Evolutionary conservation across 2,329 filamentous ascomycete genomes (phyloP).

Genomic region (Ceratocystis destructans): DNA sequence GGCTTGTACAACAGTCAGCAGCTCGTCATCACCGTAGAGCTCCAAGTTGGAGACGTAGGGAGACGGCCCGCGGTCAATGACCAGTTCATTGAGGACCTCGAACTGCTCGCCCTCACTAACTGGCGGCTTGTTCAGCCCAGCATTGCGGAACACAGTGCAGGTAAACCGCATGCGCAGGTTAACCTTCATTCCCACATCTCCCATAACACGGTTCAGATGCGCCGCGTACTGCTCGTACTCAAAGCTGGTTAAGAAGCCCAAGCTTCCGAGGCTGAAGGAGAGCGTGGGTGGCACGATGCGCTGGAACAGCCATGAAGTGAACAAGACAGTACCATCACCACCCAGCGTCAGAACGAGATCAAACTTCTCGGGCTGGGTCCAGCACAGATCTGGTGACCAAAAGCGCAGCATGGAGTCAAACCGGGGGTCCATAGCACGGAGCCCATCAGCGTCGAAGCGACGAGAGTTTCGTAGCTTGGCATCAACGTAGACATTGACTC

Average conservation of each 20-base stretch:
- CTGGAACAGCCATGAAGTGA: constrained; percentile 87
- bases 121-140: constrained; percentile 36
- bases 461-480: constrained; percentile 80
- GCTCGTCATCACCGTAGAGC: constrained; percentile 86
- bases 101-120: constrained; percentile 86
- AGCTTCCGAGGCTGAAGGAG: constrained; percentile 69
- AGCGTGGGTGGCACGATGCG: constrained; percentile 73
- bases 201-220: constrained; percentile 81
- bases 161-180: constrained; percentile 98
- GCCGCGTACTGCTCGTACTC: constrained; percentile 78
- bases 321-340: constrained; percentile 75
- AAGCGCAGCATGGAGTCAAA: constrained; percentile 79
- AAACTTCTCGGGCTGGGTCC: constrained; percentile 85
- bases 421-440: constrained; percentile 59
- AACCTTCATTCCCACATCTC: constrained; percentile 87
- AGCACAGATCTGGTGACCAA: constrained; percentile 94
- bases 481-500: constrained; percentile 96
- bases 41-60: constrained; percentile 96
- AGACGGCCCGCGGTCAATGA: constrained; percentile 92
- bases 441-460: constrained; percentile 64
- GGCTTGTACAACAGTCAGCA: constrained; percentile 88
- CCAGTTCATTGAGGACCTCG: constrained; percentile 94
- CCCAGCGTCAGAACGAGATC: constrained; percentile 83
- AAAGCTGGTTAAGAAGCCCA: constrained; percentile 81
- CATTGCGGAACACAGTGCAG: constrained; percentile 81